Conservation (phyloP, 2,329 filamentous ascomycete genomes). For the Fusarium sp. region DNA sequence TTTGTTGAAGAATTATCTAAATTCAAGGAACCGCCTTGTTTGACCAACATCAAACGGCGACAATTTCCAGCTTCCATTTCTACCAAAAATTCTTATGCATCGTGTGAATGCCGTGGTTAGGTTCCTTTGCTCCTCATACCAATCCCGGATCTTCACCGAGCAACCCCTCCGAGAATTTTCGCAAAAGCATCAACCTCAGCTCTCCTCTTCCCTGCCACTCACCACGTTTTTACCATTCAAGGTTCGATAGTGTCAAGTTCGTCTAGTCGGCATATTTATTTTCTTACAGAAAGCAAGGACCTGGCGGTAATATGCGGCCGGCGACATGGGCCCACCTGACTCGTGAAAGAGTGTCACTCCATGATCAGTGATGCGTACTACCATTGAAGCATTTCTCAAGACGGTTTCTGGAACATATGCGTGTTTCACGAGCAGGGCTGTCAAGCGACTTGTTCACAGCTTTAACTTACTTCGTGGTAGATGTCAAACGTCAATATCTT, state of each 20-base stretch:
- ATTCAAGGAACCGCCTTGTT: neutral
- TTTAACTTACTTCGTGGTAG: neutral
- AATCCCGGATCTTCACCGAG: neutral
- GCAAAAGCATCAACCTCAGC: neutral
- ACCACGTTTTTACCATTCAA: neutral
- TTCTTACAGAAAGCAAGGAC: neutral
- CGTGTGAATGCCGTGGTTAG: rapidly evolving
- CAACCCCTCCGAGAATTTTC: neutral
- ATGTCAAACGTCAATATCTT: neutral
- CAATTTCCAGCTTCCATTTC: neutral
- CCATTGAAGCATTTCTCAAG: neutral
- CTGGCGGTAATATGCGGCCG: slow-evolving; percentile 8
- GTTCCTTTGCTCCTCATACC: neutral
- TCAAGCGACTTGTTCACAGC: rapidly evolving
- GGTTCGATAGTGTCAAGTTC: neutral
- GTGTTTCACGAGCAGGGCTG: neutral
- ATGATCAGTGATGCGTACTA: neutral
- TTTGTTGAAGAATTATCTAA: neutral
- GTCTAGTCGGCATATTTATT: neutral
- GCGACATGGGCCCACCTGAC: slow-evolving; percentile 11
- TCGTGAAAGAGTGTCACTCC: neutral
- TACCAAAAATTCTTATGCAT: neutral
- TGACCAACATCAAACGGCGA: neutral
- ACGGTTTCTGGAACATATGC: neutral
- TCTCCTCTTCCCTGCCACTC: neutral